phyloP scores from a whole-genome alignment of 129 eudicot species.

The Tanacetum coccineum region DNA sequence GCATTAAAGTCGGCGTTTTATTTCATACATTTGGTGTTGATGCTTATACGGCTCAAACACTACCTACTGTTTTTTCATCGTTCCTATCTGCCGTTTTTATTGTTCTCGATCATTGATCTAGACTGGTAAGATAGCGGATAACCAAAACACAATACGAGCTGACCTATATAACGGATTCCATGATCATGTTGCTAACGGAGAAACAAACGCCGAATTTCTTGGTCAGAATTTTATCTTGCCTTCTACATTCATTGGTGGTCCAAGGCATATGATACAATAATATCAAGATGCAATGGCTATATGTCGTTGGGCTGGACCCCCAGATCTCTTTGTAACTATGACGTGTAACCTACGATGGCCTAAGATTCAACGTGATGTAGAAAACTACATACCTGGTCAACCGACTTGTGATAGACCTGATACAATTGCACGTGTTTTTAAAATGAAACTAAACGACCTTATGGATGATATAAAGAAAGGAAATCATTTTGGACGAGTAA shows the following conservation, averaged over 20 bases:
- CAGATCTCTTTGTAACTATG: neutral
- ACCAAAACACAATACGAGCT: neutral
- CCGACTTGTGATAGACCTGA: neutral
- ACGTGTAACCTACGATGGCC: conserved; percentile 7
- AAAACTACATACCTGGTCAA: neutral
- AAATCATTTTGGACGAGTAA: neutral
- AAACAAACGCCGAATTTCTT: neutral
- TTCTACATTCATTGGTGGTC: neutral
- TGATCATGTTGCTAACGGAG: neutral
- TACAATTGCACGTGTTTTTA: neutral
- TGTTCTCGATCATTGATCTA: neutral
- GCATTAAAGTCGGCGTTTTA: neutral
- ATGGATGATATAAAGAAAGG: neutral
- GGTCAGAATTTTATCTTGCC: neutral
- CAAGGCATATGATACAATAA: neutral
- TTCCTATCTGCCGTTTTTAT: too few relatives aligned
- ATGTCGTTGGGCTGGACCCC: neutral
- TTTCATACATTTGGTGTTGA: neutral
- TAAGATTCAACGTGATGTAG: neutral
- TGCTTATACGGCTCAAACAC: neutral
- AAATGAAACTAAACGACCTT: neutral
- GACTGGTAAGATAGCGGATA: neutral
- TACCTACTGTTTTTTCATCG: too few relatives aligned
- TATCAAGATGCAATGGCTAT: neutral
- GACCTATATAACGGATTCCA: neutral